Percentiles rank a stretch among this genome's conserved stretches.
phyloP scores from a whole-genome alignment of 805 yeast genomes.

The Soucietia sequanensis region DNA sequence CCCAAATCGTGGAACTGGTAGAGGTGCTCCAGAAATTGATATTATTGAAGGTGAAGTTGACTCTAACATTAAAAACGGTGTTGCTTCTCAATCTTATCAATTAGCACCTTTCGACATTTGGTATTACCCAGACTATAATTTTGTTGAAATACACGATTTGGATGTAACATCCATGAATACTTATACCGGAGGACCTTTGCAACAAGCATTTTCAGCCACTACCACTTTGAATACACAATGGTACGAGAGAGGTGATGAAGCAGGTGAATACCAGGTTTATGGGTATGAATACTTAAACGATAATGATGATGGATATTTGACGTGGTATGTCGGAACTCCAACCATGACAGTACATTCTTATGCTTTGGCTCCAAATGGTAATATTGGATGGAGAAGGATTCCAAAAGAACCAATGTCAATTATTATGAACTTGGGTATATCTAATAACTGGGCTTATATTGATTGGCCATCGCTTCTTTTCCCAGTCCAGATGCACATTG shows the following conservation, averaged over 20 bases:
- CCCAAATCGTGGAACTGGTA: constrained; percentile 36
- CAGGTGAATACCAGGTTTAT: constrained; percentile 61
- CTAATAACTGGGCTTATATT: constrained; percentile 90
- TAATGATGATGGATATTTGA: constrained; percentile 62
- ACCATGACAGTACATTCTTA: constrained; percentile 70
- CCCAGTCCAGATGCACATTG: constrained; percentile 76
- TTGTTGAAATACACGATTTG: constrained; percentile 66
- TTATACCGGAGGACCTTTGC: constrained; percentile 90
- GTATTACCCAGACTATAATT: constrained; percentile 89
- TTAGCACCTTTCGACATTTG: constrained; percentile 93
- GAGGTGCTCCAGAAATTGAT: constrained; percentile 73
- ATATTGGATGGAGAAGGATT: constrained; percentile 76
- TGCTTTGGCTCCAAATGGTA: constrained; percentile 88
- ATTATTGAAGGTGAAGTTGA: constrained; percentile 81
- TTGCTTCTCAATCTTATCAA: constrained; percentile 90
- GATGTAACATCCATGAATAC: constrained; percentile 78
- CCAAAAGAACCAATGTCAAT: constrained; percentile 93
- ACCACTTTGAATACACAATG: constrained; percentile 78
- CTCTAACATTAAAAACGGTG: constrained; percentile 50
- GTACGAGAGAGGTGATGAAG: constrained; percentile 66
- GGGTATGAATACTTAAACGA: constrained; percentile 77
- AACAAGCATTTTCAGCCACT: constrained; percentile 85
- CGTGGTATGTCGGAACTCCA: constrained; percentile 87
- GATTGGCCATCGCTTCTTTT: constrained; percentile 81
- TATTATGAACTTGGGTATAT: constrained; percentile 83